Evolutionary conservation across 441 rosid species (phyloP).

Genomic region (Euphorbia celastroides): DNA sequence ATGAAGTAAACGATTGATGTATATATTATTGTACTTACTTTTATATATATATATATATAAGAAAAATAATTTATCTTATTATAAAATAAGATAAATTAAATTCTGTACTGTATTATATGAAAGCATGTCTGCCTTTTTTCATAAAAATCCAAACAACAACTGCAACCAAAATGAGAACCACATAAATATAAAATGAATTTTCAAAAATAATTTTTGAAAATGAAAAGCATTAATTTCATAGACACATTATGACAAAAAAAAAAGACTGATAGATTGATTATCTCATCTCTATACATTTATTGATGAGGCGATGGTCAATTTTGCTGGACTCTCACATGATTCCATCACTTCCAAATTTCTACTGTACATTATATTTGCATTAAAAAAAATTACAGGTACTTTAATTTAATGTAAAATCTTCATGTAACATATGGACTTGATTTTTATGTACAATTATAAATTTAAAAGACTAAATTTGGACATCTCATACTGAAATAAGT

Average conservation of each 20-base stretch:
- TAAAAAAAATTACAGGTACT: no score
- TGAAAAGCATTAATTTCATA: not conserved
- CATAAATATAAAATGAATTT: not conserved
- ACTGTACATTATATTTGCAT: slow-evolving; percentile 6
- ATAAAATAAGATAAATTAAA: not conserved
- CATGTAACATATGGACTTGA: no score
- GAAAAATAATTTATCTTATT: no score
- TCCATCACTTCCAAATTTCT: not conserved
- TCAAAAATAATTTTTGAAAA: no score
- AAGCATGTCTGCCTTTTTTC: not conserved
- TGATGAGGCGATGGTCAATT: not conserved
- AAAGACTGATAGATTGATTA: not conserved
- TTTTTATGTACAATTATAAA: no score
- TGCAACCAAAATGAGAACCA: not conserved
- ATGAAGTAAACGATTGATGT: no score
- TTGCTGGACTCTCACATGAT: not conserved
- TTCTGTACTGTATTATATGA: not conserved
- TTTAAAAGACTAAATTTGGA: no score
- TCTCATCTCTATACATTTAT: not conserved
- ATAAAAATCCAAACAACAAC: slow-evolving; percentile 2
- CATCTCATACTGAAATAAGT: no score
- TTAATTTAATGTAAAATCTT: no score
- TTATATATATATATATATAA: no score
- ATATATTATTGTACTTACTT: no score
- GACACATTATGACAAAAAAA: not conserved